Evolutionary conservation across 768 basidiomycete genomes (phyloP).

Genomic region (Termitomyces titanicus): DNA sequence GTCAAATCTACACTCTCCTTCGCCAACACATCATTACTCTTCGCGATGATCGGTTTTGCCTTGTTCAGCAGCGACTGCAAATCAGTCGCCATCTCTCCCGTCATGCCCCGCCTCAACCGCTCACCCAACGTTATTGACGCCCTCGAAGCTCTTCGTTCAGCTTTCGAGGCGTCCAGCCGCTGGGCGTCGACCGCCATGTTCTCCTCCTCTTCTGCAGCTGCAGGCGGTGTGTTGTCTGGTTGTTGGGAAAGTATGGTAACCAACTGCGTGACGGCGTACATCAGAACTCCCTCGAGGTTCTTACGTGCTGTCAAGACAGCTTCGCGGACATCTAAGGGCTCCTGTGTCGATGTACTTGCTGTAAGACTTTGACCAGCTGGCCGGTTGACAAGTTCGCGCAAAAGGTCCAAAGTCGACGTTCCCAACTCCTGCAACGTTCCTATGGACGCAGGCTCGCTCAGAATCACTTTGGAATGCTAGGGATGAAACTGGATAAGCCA

Average conservation of each 20-base stretch:
- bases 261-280: slow-evolving; percentile 75
- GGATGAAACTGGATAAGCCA: slow-evolving; percentile 3
- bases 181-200: slow-evolving; percentile 34
- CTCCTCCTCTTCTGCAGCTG: slow-evolving; percentile 37
- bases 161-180: slow-evolving; percentile 18
- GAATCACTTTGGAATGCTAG: slow-evolving; percentile 83
- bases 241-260: slow-evolving; percentile 76
- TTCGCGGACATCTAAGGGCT: slow-evolving; percentile 49
- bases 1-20: slow-evolving; percentile 52
- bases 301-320: slow-evolving; percentile 55
- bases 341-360: slow-evolving; percentile 23
- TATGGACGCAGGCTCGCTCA: slow-evolving; percentile 78
- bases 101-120: slow-evolving; percentile 69
- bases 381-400: slow-evolving; percentile 61
- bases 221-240: slow-evolving; percentile 48
- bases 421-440: slow-evolving; percentile 87
- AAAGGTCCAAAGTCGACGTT: slow-evolving; percentile 70
- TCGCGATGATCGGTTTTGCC: slow-evolving; percentile 59
- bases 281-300: slow-evolving; percentile 62
- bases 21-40: slow-evolving; percentile 48
- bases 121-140: slow-evolving; percentile 56
- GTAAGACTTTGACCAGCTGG: slow-evolving; percentile 56
- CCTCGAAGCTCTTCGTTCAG: slow-evolving; percentile 37
- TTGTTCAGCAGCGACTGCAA: slow-evolving; percentile 63
- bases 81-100: slow-evolving; percentile 75